phyloP scores from a whole-genome alignment of 2,329 filamentous ascomycete genomes.

The Botrytis squamosa region DNA sequence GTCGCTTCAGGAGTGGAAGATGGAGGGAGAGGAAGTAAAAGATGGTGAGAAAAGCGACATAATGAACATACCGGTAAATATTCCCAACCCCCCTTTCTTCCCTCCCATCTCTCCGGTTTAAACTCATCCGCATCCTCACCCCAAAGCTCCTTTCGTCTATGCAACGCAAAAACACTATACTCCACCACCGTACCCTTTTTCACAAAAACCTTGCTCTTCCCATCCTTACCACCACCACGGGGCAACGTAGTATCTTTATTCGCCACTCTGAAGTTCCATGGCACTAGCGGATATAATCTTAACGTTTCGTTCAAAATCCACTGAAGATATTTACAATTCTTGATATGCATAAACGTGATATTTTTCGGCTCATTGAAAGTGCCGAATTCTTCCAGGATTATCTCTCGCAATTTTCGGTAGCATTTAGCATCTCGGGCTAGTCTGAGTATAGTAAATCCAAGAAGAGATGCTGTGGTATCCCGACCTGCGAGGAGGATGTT shows the following conservation, averaged over 20 bases:
- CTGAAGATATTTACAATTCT: conserved; percentile 36
- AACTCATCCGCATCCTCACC: conserved; percentile 42
- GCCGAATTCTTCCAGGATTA: conserved; percentile 42
- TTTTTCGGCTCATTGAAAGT: conserved; percentile 35
- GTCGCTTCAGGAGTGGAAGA: neutral
- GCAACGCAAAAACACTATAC: conserved; percentile 40
- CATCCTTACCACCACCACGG: conserved; percentile 40
- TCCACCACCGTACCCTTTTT: conserved; percentile 34
- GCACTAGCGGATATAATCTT: conserved; percentile 54
- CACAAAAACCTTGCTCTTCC: conserved; percentile 39
- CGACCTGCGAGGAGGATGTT: conserved; percentile 57
- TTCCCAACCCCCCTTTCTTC: conserved; percentile 46
- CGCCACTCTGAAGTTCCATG: conserved; percentile 49
- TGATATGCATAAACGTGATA: conserved; percentile 36
- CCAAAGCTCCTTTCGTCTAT: conserved; percentile 42
- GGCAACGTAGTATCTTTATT: conserved; percentile 38
- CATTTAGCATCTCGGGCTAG: conserved; percentile 42
- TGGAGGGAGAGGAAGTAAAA: neutral
- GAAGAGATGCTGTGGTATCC: conserved; percentile 55
- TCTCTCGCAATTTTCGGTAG: conserved; percentile 45
- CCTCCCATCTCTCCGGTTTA: conserved; percentile 41
- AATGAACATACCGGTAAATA: conserved; percentile 39
- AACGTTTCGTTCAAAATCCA: conserved; percentile 44
- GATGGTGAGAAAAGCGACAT: neutral
- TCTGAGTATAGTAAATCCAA: conserved; percentile 39